Conservation (phyloP, 2,329 filamentous ascomycete genomes). For the Xylariaceae sp. region DNA sequence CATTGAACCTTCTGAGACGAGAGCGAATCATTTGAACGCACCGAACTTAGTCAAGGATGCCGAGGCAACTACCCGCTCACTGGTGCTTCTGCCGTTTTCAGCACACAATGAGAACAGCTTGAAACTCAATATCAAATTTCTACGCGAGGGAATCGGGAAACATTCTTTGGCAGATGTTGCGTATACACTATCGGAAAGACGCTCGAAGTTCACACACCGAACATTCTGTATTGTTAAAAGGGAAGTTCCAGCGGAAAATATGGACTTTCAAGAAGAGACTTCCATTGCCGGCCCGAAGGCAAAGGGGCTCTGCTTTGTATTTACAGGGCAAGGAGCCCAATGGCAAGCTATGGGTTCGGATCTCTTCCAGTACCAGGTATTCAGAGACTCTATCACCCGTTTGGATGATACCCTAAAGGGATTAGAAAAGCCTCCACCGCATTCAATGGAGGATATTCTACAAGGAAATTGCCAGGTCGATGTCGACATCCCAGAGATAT, state of each 20-base stretch:
- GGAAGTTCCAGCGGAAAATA: neutral
- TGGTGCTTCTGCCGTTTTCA: constrained; percentile 31
- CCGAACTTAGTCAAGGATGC: neutral
- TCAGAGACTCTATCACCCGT: constrained; percentile 13
- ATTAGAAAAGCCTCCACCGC: neutral
- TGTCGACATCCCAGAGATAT: constrained; percentile 32
- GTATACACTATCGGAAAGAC: constrained; percentile 25
- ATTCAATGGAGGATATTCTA: constrained; percentile 19
- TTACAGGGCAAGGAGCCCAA: constrained; percentile 41
- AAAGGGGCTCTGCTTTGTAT: constrained; percentile 9
- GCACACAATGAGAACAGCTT: constrained; percentile 30
- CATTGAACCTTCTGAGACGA: neutral
- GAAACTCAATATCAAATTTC: constrained; percentile 18
- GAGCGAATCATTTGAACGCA: neutral
- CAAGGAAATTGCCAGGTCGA: neutral
- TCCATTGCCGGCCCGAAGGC: neutral
- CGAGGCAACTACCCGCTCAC: constrained; percentile 22
- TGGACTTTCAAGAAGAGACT: neutral
- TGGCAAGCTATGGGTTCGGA: constrained; percentile 38
- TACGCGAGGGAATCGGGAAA: no score
- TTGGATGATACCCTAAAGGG: constrained; percentile 17
- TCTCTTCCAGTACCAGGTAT: constrained; percentile 21
- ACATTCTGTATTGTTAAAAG: constrained; percentile 19
- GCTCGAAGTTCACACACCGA: constrained; percentile 9
- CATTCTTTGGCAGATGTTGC: constrained; percentile 18